phyloP scores from a whole-genome alignment of 805 yeast species.

The Ascoidea rubescens region DNA sequence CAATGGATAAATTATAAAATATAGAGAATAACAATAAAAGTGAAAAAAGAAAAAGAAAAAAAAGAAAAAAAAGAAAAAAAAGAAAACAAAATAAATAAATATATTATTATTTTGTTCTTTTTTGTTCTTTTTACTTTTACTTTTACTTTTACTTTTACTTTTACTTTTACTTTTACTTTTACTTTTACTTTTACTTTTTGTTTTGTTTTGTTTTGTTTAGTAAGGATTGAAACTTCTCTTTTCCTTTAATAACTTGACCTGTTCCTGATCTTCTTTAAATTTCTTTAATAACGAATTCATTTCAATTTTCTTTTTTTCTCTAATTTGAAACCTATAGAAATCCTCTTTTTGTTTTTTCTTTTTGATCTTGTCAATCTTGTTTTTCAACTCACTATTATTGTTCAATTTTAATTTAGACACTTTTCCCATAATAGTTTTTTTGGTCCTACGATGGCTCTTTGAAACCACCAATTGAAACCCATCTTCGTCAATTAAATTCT shows the following conservation, averaged over 20 bases:
- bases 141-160: too few relatives aligned
- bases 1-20: too few relatives aligned
- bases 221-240: slow-evolving; percentile 80
- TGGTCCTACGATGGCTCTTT: slow-evolving; percentile 69
- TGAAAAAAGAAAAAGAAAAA: too few relatives aligned
- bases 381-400: slow-evolving; percentile 33
- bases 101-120: too few relatives aligned
- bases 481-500: slow-evolving; percentile 71
- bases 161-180: too few relatives aligned
- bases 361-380: slow-evolving; percentile 35
- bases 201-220: too few relatives aligned
- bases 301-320: slow-evolving; percentile 86
- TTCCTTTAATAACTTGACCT: slow-evolving; percentile 64
- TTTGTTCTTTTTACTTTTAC: too few relatives aligned
- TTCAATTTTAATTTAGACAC: slow-evolving; percentile 22
- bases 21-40: too few relatives aligned
- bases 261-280: slow-evolving; percentile 85
- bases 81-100: too few relatives aligned
- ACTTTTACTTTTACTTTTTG: too few relatives aligned
- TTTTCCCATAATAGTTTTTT: slow-evolving; percentile 54
- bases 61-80: too few relatives aligned
- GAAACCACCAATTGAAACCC: slow-evolving; percentile 90
- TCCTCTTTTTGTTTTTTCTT: slow-evolving; percentile 73
- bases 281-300: slow-evolving; percentile 76
- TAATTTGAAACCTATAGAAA: slow-evolving; percentile 90